Base-by-base conservation (phyloP, 2,329 filamentous ascomycete species). In the Raffaelea ambrosiae region DNA sequence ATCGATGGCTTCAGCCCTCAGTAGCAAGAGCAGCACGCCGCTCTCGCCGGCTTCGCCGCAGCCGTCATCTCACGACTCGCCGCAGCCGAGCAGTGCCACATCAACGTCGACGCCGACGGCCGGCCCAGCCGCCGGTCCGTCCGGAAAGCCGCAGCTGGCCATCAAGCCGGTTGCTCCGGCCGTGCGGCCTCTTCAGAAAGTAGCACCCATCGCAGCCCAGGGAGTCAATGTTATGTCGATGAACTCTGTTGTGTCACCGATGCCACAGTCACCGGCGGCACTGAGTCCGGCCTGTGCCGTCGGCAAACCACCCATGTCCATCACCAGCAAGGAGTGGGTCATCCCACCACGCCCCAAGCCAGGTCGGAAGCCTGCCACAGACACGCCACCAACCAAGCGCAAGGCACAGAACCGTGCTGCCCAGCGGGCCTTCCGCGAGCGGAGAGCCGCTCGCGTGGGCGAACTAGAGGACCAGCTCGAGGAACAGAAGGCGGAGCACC, bases 351-450 rank as follows among this genome's bases (percentile, higher is more conserved):
- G 87, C 51, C 87, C 87, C 42, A 91, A 90, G 72, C 91, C 93
- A 20, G 91, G 91, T 43, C 82, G 91, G 57, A 97, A 97, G 73
- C 90, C 91, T 3, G 88, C 88, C 42, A 94, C 88, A 33, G 90
- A 96, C 61, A 94, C 90, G 46, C 89, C 90, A 14, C 86, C 87
- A 2, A 95, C 89, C 40, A 95, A 95, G 70, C 81, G 93, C 55
- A 94, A 96, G 71, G 86, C 88, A 1, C 93, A 97, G 69, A 97
- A 97, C 65, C 79, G 93, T 51, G 86, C 88, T 42, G 91, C 91
- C 3, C 91, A 97, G 68, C 76, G 91, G 50, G 88, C 86, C 1
- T 97, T 97, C 66, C 79, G 91, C 31, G 89, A 95, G 66, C 77
- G 91, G 49, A 80, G 91, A 53, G 88, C 88, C 2, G 87, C 88